Base-by-base conservation (phyloP, 805 yeast genomes). In the Grigorovia transvaalensis region DNA sequence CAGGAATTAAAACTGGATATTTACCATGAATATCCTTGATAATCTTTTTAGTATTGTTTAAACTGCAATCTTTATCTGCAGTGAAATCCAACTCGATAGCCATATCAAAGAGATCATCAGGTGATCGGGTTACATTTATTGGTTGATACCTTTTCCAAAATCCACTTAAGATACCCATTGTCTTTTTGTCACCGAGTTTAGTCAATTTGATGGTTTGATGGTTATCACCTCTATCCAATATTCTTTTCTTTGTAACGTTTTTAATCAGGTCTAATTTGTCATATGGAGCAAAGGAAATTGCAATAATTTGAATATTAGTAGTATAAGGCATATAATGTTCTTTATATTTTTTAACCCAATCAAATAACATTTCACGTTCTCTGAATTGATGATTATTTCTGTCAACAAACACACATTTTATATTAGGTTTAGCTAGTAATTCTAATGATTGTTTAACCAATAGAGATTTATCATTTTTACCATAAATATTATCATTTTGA, bases 131-230 rank as follows among this genome's bases (percentile, higher is more conserved):
- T 1, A 69, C 53, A 53, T 77, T 69, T 2, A 87, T 74, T 0
- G 80, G 78, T 61, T 88, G 86, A 59, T 83, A 87, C 52, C 93
- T 70, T 5, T 73, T 72, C 47, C 86, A 71, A 60, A 91, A 90
- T 0, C 90, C 88, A 33, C 71, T 70, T 87, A 91, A 80, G 35
- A 93, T 83, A 19, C 74, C 76, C 38, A 72, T 67, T 0, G 86
- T 81, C 49, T 74, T 71, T 17, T 67, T 66, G 4, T 71, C 71
- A 9, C 82, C 80, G 51, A 76, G 74, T 2, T 67, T 60, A 0
- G 61, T 64, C 4, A 72, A 74, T 56, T 84, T 81, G 42, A 93
- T 86, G 1, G 90, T 80, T 64, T 86, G 96, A 64, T 93, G 99
- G 56, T 86, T 84, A 61, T 89, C 89, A 2, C 96, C 97, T 58